A percentile compares a stretch with the other conserved stretches of the same genome.
Evolutionary conservation across 1,284 basidiomycete genomes (phyloP).

Genomic region (Lentinula novae-zelandiae): DNA sequence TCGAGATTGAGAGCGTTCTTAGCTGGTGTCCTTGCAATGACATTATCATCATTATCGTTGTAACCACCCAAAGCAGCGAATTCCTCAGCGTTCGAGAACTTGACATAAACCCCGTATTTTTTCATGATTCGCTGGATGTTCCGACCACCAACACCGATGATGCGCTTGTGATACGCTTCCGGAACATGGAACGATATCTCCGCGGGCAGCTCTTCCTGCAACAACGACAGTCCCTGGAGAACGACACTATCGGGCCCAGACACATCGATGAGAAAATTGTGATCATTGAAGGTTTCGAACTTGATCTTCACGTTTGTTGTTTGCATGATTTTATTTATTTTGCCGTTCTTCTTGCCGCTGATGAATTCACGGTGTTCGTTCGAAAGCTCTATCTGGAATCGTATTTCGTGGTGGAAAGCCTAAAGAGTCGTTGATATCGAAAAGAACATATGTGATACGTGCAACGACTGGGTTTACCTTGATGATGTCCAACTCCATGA

Average conservation of each 20-base stretch:
- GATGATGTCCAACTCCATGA: constrained; percentile 88
- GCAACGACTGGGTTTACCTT: constrained; percentile 50
- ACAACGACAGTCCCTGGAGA: constrained; percentile 82
- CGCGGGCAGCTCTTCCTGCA: constrained; percentile 97
- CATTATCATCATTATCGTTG: constrained; percentile 98
- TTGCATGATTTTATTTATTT: constrained; percentile 99
- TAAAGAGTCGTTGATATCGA: constrained; percentile 26
- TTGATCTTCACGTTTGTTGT: constrained; percentile 96
- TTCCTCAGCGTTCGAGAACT: constrained; percentile 98
- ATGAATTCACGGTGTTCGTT: constrained; percentile 99
- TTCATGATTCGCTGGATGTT: constrained; percentile 99
- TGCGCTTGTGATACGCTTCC: constrained; percentile 97
- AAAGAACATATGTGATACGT: neutral
- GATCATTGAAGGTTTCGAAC: constrained; percentile 98
- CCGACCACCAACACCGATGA: constrained; percentile 97
- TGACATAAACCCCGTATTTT: constrained; percentile 98
- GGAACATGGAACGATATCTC: constrained; percentile 99
- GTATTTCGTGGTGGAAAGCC: constrained; percentile 95
- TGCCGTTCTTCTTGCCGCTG: constrained; percentile 96
- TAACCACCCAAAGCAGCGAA: constrained; percentile 94
- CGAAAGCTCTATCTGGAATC: constrained; percentile 97
- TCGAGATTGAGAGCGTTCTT: constrained; percentile 97
- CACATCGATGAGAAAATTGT: constrained; percentile 98
- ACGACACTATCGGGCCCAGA: constrained; percentile 80
- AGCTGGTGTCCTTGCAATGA: constrained; percentile 93